Base-by-base conservation (phyloP, 148 eudicot genomes). In the Camellia sinensis region DNA sequence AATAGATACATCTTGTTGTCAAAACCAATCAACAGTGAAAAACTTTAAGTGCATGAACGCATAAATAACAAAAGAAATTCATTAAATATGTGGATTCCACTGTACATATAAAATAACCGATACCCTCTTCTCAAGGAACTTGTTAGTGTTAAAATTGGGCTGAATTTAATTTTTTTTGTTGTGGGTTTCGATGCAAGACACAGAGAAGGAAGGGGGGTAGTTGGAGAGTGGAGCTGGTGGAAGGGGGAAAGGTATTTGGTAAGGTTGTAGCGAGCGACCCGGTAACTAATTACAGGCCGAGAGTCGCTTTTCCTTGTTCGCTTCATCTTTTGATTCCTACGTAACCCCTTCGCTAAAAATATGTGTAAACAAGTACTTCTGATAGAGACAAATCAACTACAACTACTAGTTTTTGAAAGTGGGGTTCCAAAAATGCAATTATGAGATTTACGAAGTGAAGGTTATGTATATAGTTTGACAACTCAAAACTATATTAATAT, bases 281-380 rank as follows among this genome's bases (percentile, higher is more conserved):
- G 19, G 73, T 72, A 87, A 85, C 89, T 85, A 87, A 87, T 86
- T 81, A 80, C 87, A 83, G 82, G 84, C 82, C 69, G 50, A 10
- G 81, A 12, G 86, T 87, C 87, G 81, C 84, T 87, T 85, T 87
- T 45, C 82, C 80, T 79, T 83, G 44, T 56, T 67, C 66, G 4
- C 61, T 71, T 50, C 53, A 46, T 64, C 45, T 46, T 15, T 79
- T 50, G 29, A 74, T 80, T 80, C 62, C 82, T 75, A 86, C 63
- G 85, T 48, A 73, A 83, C 56, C 81, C 54, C 53, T 68, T 15
- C 3, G 6, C 29, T 45, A 15, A 9, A 13, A 41, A 48, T 7
- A 48, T 48, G 52, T 48, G 37, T 29, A 29, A 41, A 22, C 22
- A 29, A 12, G 0, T 3, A 17, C 8, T 18, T 7, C 18, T 41